Percentiles rank a stretch among this genome's conserved stretches.
Conservation (phyloP, 352 stramenopile genomes). For the Pythium rishiriense region DNA sequence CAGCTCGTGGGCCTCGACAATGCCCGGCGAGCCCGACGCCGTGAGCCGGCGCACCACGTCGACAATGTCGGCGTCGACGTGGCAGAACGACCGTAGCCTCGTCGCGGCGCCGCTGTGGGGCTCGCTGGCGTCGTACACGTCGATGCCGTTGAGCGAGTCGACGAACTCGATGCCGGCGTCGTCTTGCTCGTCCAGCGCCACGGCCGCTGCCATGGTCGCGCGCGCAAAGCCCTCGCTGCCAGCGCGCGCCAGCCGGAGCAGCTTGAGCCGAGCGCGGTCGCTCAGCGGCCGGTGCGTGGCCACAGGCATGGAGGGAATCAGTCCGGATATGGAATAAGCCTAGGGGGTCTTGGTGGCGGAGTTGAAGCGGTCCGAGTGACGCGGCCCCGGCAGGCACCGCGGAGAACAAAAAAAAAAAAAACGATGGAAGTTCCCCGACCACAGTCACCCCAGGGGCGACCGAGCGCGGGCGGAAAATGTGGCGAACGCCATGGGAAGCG, state of each 20-base stretch:
- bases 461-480: not conserved
- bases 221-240: slow-evolving; percentile 29
- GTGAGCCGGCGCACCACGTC: slow-evolving; percentile 18
- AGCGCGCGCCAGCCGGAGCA: slow-evolving; percentile 15
- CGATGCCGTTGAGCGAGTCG: slow-evolving; percentile 26
- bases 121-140: slow-evolving; percentile 17
- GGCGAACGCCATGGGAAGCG: not conserved
- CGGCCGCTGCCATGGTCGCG: slow-evolving; percentile 2
- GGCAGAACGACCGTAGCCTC: slow-evolving; percentile 20
- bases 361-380: not conserved
- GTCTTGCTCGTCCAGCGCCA: slow-evolving; percentile 11
- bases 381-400: too few relatives aligned
- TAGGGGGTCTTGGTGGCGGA: too few relatives aligned
- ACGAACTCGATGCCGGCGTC: slow-evolving; percentile 19
- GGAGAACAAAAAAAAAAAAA: too few relatives aligned
- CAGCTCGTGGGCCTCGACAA: slow-evolving; percentile 20
- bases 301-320: not conserved
- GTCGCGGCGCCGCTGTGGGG: not conserved
- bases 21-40: slow-evolving; percentile 5
- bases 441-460: too few relatives aligned
- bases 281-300: slow-evolving; percentile 4
- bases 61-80: slow-evolving; percentile 23
- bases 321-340: too few relatives aligned
- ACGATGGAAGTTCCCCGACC: too few relatives aligned
- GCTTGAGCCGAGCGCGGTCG: slow-evolving; percentile 8